Percentiles rank a stretch among this genome's conserved stretches.
Conservation (phyloP, 176 grass and related monocot genomes). For the Echinochloa phyllopogon region DNA sequence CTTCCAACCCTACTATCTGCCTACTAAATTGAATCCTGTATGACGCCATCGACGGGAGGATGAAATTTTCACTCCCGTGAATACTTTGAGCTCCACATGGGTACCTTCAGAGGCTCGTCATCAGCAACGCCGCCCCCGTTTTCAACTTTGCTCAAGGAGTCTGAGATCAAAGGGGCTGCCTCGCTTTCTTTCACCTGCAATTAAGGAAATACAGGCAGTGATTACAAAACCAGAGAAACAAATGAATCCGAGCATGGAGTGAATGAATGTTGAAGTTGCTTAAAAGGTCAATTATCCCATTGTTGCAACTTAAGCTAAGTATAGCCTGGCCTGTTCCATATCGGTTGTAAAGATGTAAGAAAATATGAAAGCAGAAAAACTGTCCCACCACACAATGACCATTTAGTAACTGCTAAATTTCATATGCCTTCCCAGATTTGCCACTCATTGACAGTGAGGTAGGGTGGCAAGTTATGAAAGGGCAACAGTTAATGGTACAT, state of each 20-base stretch:
- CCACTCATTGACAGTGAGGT: neutral
- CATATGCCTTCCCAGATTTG: neutral
- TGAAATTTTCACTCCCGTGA: constrained; percentile 53
- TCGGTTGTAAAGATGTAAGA: neutral
- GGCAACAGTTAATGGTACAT: neutral
- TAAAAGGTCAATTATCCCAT: neutral
- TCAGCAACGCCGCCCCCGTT: constrained; percentile 45
- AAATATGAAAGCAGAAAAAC: neutral
- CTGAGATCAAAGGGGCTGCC: constrained; percentile 61
- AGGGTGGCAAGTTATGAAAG: neutral
- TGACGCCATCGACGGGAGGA: constrained; percentile 28
- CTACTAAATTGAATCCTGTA: constrained; percentile 61
- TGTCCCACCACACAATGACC: neutral
- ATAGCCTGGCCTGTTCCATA: neutral
- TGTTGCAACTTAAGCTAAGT: neutral
- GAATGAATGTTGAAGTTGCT: neutral
- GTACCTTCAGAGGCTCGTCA: constrained; percentile 73
- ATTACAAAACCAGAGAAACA: constrained; percentile 20
- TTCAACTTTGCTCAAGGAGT: constrained; percentile 68
- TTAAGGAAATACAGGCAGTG: neutral
- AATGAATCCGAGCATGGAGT: neutral
- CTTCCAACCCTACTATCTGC: constrained; percentile 64
- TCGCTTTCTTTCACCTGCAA: constrained; percentile 65
- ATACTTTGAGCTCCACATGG: constrained; percentile 86
- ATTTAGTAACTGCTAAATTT: neutral